Conservation (phyloP, 768 basidiomycete species). For the Lactarius akahatsu region DNA sequence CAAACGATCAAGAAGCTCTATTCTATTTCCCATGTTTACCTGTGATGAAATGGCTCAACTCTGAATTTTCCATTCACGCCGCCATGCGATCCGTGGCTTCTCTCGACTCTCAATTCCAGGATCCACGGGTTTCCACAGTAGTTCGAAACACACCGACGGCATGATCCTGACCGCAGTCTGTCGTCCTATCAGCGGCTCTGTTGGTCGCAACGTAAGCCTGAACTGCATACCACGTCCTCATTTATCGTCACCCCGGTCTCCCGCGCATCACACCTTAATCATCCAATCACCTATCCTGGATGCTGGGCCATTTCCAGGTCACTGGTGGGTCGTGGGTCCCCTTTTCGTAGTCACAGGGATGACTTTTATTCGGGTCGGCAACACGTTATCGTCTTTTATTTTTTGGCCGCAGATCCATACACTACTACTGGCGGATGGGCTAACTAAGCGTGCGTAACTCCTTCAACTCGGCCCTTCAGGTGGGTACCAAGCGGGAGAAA, state of each 20-base stretch:
- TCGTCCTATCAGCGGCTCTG: neutral
- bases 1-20: neutral
- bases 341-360: neutral
- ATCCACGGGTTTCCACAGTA: neutral
- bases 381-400: neutral
- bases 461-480: neutral
- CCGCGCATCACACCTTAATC: neutral
- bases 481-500: neutral
- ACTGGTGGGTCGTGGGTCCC: neutral
- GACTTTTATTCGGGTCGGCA: neutral
- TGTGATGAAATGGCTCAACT: neutral
- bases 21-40: neutral
- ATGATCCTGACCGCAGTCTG: neutral
- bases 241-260: neutral
- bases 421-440: neutral
- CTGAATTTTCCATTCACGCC: neutral
- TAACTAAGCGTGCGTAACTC: neutral
- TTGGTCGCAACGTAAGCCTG: neutral
- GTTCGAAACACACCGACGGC: neutral
- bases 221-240: neutral
- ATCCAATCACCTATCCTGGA: neutral
- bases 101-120: neutral
- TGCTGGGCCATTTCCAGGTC: neutral
- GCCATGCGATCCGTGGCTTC: neutral
- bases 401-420: neutral